Evolutionary conservation across 2,329 filamentous ascomycete genomes (phyloP).

Genomic region (Cladophialophora chaetospira): DNA sequence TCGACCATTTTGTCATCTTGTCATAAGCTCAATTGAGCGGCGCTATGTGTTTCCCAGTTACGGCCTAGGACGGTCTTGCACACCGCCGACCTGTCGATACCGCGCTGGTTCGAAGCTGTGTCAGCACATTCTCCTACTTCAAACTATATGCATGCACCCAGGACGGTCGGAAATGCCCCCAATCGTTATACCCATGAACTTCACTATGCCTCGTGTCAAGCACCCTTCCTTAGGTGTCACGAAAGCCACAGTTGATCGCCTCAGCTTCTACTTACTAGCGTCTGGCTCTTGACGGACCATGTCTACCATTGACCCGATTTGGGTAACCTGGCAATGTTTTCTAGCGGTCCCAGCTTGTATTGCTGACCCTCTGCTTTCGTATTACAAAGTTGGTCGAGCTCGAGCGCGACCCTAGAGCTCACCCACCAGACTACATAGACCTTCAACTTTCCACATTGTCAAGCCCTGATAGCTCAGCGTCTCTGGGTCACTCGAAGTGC

Average conservation of each 20-base stretch:
- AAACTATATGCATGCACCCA: neutral
- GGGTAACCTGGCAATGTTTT: neutral
- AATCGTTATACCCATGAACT: neutral
- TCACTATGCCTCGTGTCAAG: neutral
- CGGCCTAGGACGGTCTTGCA: too few species aligned
- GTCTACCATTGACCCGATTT: neutral
- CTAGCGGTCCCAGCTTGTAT: neutral
- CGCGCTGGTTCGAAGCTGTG: neutral
- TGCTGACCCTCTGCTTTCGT: neutral
- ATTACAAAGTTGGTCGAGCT: constrained; percentile 1
- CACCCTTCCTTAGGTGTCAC: neutral
- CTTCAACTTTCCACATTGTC: neutral
- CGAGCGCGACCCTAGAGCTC: neutral
- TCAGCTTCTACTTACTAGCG: neutral
- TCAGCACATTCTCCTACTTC: neutral
- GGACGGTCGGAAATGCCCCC: neutral
- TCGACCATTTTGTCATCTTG: neutral
- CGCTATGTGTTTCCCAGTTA: neutral
- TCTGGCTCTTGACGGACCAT: neutral
- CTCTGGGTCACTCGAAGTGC: neutral
- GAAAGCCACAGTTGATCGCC: neutral
- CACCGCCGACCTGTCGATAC: neutral
- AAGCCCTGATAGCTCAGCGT: neutral
- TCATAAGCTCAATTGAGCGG: neutral
- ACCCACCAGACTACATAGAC: constrained; percentile 3